Evolutionary conservation across 768 basidiomycete genomes (phyloP).

Genomic region (Fistulinella prunicolor): DNA sequence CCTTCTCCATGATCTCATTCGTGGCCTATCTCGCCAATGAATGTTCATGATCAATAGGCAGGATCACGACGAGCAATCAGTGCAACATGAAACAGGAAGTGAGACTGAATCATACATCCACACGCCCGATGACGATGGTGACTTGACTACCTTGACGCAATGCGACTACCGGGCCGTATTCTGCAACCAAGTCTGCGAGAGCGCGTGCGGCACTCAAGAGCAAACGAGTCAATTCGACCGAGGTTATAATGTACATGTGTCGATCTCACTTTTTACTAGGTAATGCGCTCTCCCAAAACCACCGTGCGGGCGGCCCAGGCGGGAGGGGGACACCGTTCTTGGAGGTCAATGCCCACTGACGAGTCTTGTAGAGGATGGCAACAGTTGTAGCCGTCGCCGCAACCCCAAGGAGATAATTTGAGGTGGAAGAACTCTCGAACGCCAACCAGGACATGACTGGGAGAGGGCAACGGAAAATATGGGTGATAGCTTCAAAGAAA

Average conservation of each 20-base stretch:
- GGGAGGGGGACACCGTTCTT: constrained; percentile 18
- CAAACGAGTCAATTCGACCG: not conserved
- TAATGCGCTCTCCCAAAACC: constrained; percentile 25
- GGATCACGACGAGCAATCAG: not conserved
- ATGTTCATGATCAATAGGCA: not conserved
- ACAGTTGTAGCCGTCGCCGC: not conserved
- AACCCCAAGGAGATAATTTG: constrained; percentile 4
- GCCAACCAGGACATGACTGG: not conserved
- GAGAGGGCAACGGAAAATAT: not conserved
- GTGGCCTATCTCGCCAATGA: constrained; percentile 39
- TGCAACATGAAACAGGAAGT: not conserved
- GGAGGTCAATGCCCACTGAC: not conserved
- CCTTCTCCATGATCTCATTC: constrained; percentile 58
- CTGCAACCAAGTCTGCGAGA: constrained; percentile 50
- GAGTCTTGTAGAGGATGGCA: constrained; percentile 5
- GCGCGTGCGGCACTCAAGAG: constrained; percentile 13
- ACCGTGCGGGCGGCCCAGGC: constrained; percentile 24
- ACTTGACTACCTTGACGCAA: constrained; percentile 43
- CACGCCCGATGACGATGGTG: constrained; percentile 19
- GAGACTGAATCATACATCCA: constrained; percentile 14
- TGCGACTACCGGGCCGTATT: constrained; percentile 57
- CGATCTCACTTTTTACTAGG: constrained; percentile 19
- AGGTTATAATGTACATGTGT: not conserved
- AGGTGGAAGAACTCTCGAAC: not conserved
- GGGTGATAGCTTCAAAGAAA: too few relatives aligned